Evolutionary conservation across 1,284 basidiomycete species (phyloP), one percentile per base, ranked within the genome.

Genomic region (Mycena citricolor): DNA sequence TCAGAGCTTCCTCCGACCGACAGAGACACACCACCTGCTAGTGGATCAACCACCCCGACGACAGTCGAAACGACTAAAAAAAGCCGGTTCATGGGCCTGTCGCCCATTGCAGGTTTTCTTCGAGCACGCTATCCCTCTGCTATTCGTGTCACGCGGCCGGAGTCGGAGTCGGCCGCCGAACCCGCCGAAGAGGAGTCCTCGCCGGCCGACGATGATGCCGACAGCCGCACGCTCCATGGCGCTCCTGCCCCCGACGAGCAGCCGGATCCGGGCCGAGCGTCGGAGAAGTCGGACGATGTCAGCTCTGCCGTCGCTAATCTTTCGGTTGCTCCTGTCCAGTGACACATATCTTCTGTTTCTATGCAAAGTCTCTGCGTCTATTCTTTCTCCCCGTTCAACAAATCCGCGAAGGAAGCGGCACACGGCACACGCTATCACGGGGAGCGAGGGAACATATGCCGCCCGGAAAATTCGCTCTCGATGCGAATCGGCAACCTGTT

Each of bases 91-190:
- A 43, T 84, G 55, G 79, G 74, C 52, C 70, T 86, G 55, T 73
- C 77, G 44, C 80, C 81, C 13, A 69, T 86, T 26, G 69, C 81
- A 20, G 81, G 77, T 19, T 81, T 87, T 58, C 69, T 85, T 37
- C 75, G 82, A 25, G 66, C 72, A 26, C 76, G 81, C 32, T 73
- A 81, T 56, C 73, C 80, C 17, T 76, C 78, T 29, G 62, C 67
- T 22, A 58, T 44, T 41, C 47, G 44, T n/a, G 39, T 36, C 19
- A 3, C 28, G 35, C 8, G 12, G 35, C 22, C 11, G 19, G 24
- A 20, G 28, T 19, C 20, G 26, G 8, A 29, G 24, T 37, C 37
- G 24, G 51, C 41, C 30, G 49, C 55, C 19, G 54, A 58, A 33
- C 51, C 55, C 39, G 58, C 50, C 23, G 65, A 65, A 43, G 60